Evolutionary conservation across 495 filamentous ascomycete species (phyloP).

Genomic region (Clohesyomyces aquaticus): DNA sequence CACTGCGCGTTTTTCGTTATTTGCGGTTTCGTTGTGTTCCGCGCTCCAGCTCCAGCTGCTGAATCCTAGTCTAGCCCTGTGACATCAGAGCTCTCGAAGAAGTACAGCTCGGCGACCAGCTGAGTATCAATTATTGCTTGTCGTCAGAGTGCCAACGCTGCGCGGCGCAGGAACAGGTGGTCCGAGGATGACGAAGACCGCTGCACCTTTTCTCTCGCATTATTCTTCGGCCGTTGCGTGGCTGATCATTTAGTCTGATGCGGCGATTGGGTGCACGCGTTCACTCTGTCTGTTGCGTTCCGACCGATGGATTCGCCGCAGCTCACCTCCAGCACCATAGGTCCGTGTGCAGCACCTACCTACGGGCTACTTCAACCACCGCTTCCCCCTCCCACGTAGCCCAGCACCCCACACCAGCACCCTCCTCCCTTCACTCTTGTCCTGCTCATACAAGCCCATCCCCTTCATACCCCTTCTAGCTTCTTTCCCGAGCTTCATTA

Average conservation of each 20-base stretch:
- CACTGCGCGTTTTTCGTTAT: not conserved
- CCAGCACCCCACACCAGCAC: not conserved
- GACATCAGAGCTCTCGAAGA: not conserved
- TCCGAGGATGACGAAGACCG: not conserved
- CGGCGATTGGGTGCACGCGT: not conserved
- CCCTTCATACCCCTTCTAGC: not conserved
- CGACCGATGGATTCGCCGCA: too few species aligned
- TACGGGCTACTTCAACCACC: not conserved
- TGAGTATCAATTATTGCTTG: too few species aligned
- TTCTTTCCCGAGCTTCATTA: not conserved
- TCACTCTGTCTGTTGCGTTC: not conserved
- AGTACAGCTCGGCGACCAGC: too few species aligned
- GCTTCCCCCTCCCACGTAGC: not conserved
- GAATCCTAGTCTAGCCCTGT: too few species aligned
- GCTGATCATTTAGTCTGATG: not conserved
- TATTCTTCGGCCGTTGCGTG: not conserved
- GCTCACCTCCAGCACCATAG: too few species aligned
- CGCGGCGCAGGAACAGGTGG: not conserved
- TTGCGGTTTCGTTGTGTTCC: too few species aligned
- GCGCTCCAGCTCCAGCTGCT: not conserved
- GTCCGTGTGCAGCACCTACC: not conserved
- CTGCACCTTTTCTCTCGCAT: not conserved
- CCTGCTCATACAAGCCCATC: not conserved
- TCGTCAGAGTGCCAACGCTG: not conserved
- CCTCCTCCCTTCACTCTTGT: not conserved